Percentiles rank a stretch among this genome's conserved stretches.
Evolutionary conservation across 805 yeast genomes (phyloP).

Genomic region (Yamadazyma philogaea): DNA sequence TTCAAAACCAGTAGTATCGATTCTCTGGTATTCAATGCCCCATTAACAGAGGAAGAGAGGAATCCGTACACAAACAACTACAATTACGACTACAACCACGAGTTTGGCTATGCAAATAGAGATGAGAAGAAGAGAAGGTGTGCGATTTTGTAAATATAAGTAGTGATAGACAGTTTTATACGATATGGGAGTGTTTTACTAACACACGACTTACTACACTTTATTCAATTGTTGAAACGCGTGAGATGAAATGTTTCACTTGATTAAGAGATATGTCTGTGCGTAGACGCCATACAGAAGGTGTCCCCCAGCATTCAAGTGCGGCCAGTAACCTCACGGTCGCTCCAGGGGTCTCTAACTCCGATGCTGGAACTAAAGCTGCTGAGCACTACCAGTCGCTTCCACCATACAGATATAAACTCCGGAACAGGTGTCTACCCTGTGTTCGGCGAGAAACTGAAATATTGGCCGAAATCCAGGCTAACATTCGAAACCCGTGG

Average conservation of each 20-base stretch:
- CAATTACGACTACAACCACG: constrained; percentile 32
- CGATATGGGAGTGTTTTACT: not conserved
- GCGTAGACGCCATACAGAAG: not conserved
- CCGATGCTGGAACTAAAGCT: constrained; percentile 38
- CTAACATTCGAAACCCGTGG: constrained; percentile 40
- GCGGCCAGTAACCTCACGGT: not conserved
- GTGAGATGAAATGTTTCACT: not conserved
- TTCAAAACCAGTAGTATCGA: constrained; percentile 36
- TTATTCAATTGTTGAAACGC: not conserved
- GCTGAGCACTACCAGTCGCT: constrained; percentile 59
- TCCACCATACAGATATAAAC: constrained; percentile 49
- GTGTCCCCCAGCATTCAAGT: not conserved
- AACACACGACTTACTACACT: not conserved
- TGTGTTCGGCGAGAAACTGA: constrained; percentile 64
- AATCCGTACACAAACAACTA: constrained; percentile 31
- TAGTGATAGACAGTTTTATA: not conserved
- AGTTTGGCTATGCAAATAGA: constrained; percentile 39
- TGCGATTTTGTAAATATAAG: constrained; percentile 23
- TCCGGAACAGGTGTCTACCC: constrained; percentile 55
- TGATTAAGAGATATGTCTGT: not conserved
- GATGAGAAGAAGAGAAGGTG: constrained; percentile 32
- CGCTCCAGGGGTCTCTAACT: not conserved
- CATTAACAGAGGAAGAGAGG: constrained; percentile 38
- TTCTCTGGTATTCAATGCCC: constrained; percentile 36
- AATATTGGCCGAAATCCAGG: constrained; percentile 56